Base-by-base conservation (phyloP, 192 early-diverging fungal species). In the Coemansia sp. region DNA sequence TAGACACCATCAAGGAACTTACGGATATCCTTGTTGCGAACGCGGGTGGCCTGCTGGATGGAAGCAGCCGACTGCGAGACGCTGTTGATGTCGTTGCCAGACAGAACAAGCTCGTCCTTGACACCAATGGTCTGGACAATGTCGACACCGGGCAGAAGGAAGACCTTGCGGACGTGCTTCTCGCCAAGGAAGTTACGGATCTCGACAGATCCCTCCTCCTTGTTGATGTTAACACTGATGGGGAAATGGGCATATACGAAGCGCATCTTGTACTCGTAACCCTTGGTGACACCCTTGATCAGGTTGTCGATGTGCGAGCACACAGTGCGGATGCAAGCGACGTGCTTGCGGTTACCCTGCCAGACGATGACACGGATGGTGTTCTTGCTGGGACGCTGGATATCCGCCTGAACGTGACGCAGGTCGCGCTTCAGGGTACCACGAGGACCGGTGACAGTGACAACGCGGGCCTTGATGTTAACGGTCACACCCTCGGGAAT, bases 11-110 rank as follows among this genome's bases (percentile, higher is more conserved):
- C 94, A 77, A 96, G 86, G 90, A 96, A 95, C 89, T 99, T 99
- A 88, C 96, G 93, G 89, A 99, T 99, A 96, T 99, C 96, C 92
- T 99, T 99, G 89, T 96, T 96, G 85, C 90, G 92, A 82, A 95
- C 95, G 54, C 87, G 83, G 72, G 87, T 90, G 71, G 93, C 88
- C 84, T 97, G 95, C 83, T 97, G 94, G 84, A 99, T 99, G 72
- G 87, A 85, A 55, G 96, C 96, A 81, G 96, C 93, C 64, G 92
- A 94, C 85, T 97, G 93, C 48, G 95, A 97, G 51, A 99, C 96
- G 83, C 85, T 87, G 63, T 94, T 89, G 58, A 99, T 79, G 83
- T 96, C 93, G 90, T 97, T 97, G 62, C 96, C 96, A 56, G 86
- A 85, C 54, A 99, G 79, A 69, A 90, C 83, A 68, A 99, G 85